Evolutionary conservation across 108 stramenopile genomes (phyloP).

Genomic region (Pseudonitzschia pungens): DNA sequence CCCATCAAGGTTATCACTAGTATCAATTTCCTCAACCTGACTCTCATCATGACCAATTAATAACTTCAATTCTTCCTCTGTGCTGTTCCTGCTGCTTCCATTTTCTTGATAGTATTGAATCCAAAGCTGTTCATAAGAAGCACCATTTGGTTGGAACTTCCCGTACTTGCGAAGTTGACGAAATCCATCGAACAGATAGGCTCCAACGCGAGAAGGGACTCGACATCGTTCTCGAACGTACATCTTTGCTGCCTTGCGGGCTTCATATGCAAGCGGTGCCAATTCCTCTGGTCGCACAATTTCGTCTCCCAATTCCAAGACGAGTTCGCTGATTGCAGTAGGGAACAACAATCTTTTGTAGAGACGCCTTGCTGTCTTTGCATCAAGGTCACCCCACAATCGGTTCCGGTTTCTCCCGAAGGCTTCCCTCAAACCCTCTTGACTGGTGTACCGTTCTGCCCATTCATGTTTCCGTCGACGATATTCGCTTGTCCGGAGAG

Average conservation of each 20-base stretch:
- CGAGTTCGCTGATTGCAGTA: constrained; percentile 65
- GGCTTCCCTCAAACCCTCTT: constrained; percentile 58
- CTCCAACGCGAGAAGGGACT: constrained; percentile 73
- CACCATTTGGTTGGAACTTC: constrained; percentile 72
- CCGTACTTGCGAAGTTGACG: constrained; percentile 79
- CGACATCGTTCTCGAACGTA: constrained; percentile 88
- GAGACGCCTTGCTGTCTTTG: constrained; percentile 61
- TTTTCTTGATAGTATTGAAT: constrained; percentile 64
- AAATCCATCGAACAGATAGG: constrained; percentile 85
- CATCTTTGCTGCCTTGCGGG: constrained; percentile 86
- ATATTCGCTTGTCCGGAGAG: constrained; percentile 39
- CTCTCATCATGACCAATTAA: not conserved
- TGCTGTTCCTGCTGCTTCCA: constrained; percentile 37
- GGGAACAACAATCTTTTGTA: constrained; percentile 82
- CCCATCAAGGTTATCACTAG: constrained; percentile 21
- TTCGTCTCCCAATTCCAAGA: constrained; percentile 30
- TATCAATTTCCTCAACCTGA: constrained; percentile 24
- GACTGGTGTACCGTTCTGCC: constrained; percentile 68
- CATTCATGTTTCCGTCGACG: constrained; percentile 67
- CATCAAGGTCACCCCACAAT: constrained; percentile 84
- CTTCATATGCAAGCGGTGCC: constrained; percentile 85
- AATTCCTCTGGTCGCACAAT: constrained; percentile 56
- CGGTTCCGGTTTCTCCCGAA: constrained; percentile 79
- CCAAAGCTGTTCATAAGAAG: constrained; percentile 92
- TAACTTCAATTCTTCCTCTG: not conserved